Evolutionary conservation across 805 yeast genomes (phyloP).

Genomic region (Cyberlindnera mississippiensis): DNA sequence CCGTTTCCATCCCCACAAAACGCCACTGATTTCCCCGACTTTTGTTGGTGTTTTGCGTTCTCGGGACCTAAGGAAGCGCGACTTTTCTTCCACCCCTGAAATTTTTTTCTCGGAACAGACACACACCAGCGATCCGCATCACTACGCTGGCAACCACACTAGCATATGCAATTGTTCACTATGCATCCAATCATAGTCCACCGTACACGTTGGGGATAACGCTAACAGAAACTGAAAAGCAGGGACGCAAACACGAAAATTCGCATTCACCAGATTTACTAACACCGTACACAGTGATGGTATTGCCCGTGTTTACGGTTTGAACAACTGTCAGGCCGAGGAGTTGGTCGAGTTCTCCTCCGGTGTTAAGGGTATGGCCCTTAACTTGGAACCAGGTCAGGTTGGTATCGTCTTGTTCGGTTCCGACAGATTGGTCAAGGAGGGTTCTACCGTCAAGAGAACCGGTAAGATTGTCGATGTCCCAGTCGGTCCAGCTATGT

Average conservation of each 20-base stretch:
- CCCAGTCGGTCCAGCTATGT: slow-evolving; percentile 95
- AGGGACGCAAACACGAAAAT: too few species aligned
- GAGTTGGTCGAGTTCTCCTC: slow-evolving; percentile 99
- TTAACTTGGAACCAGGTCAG: slow-evolving; percentile 99
- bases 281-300: slow-evolving; percentile 76
- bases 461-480: slow-evolving; percentile 99
- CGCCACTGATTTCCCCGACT: too few species aligned
- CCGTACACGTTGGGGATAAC: too few species aligned
- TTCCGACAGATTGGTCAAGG: slow-evolving; percentile 97
- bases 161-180: neutral
- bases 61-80: neutral
- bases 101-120: slow-evolving; percentile 10
- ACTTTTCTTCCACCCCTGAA: slow-evolving; percentile 11
- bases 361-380: slow-evolving; percentile 99
- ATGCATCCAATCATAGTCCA: neutral
- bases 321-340: slow-evolving; percentile 99
- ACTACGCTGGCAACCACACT: neutral
- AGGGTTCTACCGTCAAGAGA: slow-evolving; percentile 99
- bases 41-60: too few species aligned
- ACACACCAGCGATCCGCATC: neutral
- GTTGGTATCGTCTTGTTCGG: slow-evolving; percentile 99
- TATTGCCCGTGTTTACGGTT: slow-evolving; percentile 99
- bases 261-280: slow-evolving; percentile 30
- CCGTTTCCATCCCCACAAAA: too few species aligned
- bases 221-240: too few species aligned